Conservation (phyloP, 2,329 filamentous ascomycete species). For the Cadophora gregata region DNA sequence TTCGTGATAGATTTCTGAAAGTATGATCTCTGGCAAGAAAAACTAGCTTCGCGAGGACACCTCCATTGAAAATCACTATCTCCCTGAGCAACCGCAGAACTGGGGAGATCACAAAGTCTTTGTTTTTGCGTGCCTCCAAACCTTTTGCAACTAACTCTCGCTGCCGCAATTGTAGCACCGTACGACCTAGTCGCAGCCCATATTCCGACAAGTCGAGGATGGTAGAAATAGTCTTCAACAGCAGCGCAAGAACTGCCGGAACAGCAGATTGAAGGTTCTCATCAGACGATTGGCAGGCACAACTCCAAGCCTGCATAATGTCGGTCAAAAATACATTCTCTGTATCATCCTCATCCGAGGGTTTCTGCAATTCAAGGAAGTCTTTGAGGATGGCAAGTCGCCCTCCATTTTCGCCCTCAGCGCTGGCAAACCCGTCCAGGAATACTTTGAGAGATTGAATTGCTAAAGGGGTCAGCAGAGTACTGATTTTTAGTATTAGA, state of each 20-base stretch:
- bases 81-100: conserved; percentile 86
- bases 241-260: conserved; percentile 78
- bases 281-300: conserved; percentile 78
- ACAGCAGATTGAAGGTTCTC: conserved; percentile 82
- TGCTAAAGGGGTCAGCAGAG: conserved; percentile 49
- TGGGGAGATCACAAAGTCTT: conserved; percentile 88
- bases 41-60: conserved; percentile 75
- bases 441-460: conserved; percentile 74
- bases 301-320: conserved; percentile 87
- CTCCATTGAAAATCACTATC: conserved; percentile 84
- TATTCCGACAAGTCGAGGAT: conserved; percentile 76
- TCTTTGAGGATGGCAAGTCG: conserved; percentile 68
- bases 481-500: too few relatives aligned
- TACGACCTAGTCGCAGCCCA: conserved; percentile 80
- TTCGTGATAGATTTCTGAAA: conserved; percentile 79
- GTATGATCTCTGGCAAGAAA: conserved; percentile 81
- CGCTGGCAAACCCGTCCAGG: conserved; percentile 67
- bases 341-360: conserved; percentile 57
- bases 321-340: conserved; percentile 73
- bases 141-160: conserved; percentile 81
- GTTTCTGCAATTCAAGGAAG: conserved; percentile 66
- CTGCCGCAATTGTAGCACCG: conserved; percentile 80
- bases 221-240: conserved; percentile 78
- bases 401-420: conserved; percentile 54
- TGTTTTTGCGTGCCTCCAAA: conserved; percentile 78